phyloP scores from a whole-genome alignment of 2,329 filamentous ascomycete genomes.

The Scedosporium minutisporum region DNA sequence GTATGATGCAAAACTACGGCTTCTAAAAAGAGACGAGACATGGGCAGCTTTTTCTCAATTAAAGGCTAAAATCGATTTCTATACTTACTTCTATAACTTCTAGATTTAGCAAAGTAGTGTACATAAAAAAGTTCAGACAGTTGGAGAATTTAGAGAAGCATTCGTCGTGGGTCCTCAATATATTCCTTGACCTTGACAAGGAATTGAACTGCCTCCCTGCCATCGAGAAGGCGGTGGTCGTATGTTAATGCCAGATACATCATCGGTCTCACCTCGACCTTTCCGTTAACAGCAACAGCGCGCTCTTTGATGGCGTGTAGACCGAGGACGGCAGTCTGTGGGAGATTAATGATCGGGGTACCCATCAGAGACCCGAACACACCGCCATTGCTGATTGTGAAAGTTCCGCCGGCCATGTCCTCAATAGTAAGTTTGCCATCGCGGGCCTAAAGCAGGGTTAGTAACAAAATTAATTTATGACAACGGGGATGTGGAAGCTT shows the following conservation, averaged over 20 bases:
- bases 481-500: neutral
- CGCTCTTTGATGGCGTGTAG: conserved; percentile 96
- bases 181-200: conserved; percentile 95
- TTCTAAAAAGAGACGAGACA: too few relatives aligned
- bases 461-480: neutral
- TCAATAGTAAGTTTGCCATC: conserved; percentile 97
- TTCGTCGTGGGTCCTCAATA: conserved; percentile 88
- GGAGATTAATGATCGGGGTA: conserved; percentile 96
- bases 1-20: too few relatives aligned
- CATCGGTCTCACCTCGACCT: conserved; percentile 96
- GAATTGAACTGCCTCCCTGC: conserved; percentile 91
- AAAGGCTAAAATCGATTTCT: too few relatives aligned
- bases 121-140: conserved; percentile 18
- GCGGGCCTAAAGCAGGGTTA: conserved; percentile 52
- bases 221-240: conserved; percentile 91
- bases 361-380: conserved; percentile 97
- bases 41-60: too few relatives aligned
- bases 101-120: conserved; percentile 2
- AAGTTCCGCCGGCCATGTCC: conserved; percentile 97
- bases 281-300: conserved; percentile 80
- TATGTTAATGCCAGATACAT: conserved; percentile 99
- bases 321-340: conserved; percentile 83
- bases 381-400: conserved; percentile 95
- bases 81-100: neutral
- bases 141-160: conserved; percentile 50